Evolutionary conservation across 1,284 basidiomycete species (phyloP).

Genomic region (Ceratobasidium theobromae): DNA sequence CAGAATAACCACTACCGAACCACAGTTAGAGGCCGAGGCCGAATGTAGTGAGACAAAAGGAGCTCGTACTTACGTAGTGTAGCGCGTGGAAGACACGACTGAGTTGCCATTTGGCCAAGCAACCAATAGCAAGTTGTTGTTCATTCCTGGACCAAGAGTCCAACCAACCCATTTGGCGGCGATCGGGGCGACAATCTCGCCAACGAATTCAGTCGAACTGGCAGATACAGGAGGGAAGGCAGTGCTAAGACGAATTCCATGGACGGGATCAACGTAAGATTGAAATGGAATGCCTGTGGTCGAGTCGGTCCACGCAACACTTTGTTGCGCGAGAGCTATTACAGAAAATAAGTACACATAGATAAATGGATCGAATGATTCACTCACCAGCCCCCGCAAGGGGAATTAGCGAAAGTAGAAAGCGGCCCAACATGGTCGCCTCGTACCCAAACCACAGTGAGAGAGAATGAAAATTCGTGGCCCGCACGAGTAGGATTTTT

Average conservation of each 20-base stretch:
- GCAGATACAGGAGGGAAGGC: conserved; percentile 29
- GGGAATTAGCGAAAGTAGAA: conserved; percentile 30
- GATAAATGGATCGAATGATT: neutral
- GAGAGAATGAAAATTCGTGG: neutral
- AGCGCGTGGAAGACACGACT: conserved; percentile 56
- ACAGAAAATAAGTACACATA: neutral
- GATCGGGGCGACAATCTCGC: conserved; percentile 59
- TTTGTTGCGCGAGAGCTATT: conserved; percentile 21
- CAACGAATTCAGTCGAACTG: conserved; percentile 57
- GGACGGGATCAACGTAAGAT: conserved; percentile 19
- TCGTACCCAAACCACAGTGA: neutral
- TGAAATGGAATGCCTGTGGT: conserved; percentile 23
- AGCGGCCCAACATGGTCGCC: conserved; percentile 29
- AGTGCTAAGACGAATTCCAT: conserved; percentile 29
- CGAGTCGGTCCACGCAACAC: conserved; percentile 27
- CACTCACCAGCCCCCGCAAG: conserved; percentile 18
- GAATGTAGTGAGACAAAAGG: conserved; percentile 7
- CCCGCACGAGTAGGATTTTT: no score
- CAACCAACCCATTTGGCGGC: conserved; percentile 56
- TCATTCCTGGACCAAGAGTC: conserved; percentile 57
- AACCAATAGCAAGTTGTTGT: conserved; percentile 48
- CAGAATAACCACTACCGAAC: conserved; percentile 47
- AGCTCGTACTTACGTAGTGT: conserved; percentile 52
- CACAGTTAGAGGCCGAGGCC: conserved; percentile 6
- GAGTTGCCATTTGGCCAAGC: conserved; percentile 58